Conservation (phyloP, 1,284 basidiomycete genomes). For the Malassezia sympodialis region DNA sequence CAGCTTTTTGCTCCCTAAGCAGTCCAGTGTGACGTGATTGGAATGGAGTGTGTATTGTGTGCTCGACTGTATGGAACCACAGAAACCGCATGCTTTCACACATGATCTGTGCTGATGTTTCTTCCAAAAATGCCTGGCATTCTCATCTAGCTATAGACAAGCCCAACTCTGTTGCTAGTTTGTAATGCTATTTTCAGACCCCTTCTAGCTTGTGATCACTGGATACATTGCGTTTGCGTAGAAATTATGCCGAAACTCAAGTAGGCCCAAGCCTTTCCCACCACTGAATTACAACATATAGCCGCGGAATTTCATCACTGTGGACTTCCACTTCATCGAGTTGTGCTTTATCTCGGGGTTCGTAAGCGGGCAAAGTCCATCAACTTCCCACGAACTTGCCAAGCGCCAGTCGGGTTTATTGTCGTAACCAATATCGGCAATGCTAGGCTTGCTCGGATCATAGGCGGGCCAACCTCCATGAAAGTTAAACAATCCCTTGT, state of each 20-base stretch:
- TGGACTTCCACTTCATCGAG: constrained; percentile 7
- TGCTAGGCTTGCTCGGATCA: background rate
- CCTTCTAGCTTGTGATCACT: background rate
- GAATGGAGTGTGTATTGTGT: constrained; percentile 1
- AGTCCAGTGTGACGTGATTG: background rate
- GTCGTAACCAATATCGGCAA: constrained; percentile 15
- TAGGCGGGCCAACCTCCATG: constrained; percentile 11
- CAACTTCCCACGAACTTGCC: background rate
- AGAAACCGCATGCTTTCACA: background rate
- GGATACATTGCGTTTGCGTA: background rate
- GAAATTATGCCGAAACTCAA: background rate
- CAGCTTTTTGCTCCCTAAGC: constrained; percentile 53
- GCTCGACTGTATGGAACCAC: background rate
- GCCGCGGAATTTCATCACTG: constrained; percentile 1
- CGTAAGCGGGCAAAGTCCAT: constrained; percentile 12
- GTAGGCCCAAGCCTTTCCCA: background rate
- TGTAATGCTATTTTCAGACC: background rate
- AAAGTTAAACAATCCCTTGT: constrained; percentile 11
- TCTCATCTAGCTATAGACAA: constrained; percentile 9
- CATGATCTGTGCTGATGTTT: constrained; percentile 1
- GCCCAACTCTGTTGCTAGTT: background rate
- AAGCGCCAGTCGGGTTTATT: constrained; percentile 7
- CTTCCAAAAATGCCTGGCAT: constrained; percentile 7
- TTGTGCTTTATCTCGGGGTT: constrained; percentile 2
- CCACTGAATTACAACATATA: background rate